These are phyloP conservation scores for Pholiota microspora DNA, from an alignment of 768 basidiomycete species.

Conservation along the genomic window DNA sequence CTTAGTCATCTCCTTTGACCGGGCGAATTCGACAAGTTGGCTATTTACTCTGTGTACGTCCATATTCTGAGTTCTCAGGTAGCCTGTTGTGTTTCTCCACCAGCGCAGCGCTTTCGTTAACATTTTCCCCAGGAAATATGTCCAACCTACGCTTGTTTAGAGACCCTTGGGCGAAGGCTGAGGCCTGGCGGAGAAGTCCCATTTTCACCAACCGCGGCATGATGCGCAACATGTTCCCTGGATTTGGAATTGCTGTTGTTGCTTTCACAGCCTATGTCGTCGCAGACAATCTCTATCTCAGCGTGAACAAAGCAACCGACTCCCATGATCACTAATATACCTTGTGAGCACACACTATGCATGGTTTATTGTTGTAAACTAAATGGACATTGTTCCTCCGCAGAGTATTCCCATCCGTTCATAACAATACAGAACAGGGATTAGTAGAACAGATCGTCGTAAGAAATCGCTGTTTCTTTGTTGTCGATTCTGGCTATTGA, in stretches of 20 bases:
- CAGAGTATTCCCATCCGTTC: background rate
- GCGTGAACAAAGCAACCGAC: constrained; percentile 21
- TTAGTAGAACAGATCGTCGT: no score
- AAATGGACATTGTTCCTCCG: background rate
- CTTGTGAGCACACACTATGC: background rate
- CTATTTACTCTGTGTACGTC: background rate
- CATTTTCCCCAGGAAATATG: constrained; percentile 37
- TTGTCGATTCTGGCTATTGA: no score
- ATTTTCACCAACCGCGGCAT: constrained; percentile 84
- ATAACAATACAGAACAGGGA: background rate
- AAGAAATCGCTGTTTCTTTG: no score
- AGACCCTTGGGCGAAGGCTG: constrained; percentile 93
- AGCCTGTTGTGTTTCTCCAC: background rate
- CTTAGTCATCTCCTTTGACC: constrained; percentile 8
- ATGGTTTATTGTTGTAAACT: background rate
- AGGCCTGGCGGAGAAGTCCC: constrained; percentile 91
- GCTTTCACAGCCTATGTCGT: constrained; percentile 92
- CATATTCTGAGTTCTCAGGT: background rate
- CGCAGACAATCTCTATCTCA: constrained; percentile 69
- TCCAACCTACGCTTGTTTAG: constrained; percentile 72
- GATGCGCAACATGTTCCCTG: constrained; percentile 91
- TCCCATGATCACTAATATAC: constrained; percentile 25
- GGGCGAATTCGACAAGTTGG: background rate
- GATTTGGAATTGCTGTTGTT: constrained; percentile 89
- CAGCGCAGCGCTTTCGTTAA: background rate